These are phyloP conservation scores for Hirsutella rhossiliensis DNA, from an alignment of 2,329 filamentous ascomycete species.

Conservation along the genomic window DNA sequence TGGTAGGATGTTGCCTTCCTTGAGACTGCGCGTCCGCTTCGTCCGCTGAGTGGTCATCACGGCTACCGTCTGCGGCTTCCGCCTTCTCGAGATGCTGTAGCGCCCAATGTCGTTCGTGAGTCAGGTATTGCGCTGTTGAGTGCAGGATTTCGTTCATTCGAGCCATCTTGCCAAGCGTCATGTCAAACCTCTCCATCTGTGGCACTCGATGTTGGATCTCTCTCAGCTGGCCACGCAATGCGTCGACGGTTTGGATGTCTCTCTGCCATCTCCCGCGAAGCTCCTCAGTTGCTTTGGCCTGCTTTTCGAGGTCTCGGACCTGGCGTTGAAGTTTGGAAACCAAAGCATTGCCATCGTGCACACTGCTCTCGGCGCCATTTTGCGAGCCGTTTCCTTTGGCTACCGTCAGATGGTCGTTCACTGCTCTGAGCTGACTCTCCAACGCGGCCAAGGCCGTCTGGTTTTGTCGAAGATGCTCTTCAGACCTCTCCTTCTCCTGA, in stretches of 20 bases:
- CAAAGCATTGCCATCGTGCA: not conserved
- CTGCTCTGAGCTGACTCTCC: constrained; percentile 9
- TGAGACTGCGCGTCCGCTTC: no score
- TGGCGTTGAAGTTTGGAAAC: constrained; percentile 7
- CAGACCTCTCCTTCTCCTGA: constrained; percentile 9
- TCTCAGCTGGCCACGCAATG: constrained; percentile 12
- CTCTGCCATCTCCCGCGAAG: constrained; percentile 14
- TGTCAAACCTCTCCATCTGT: constrained; percentile 12
- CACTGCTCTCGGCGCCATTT: not conserved
- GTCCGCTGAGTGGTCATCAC: no score
- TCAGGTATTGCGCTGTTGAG: constrained; percentile 16
- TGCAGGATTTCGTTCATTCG: constrained; percentile 15
- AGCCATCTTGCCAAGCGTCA: constrained; percentile 13
- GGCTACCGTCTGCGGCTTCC: no score
- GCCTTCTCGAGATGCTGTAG: constrained; percentile 8
- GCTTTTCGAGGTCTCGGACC: constrained; percentile 10
- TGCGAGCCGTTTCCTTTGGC: not conserved
- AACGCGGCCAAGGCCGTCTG: constrained; percentile 6
- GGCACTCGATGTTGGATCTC: constrained; percentile 11
- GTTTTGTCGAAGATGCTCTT: constrained; percentile 5
- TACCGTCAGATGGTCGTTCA: constrained; percentile 7
- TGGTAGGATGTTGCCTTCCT: no score
- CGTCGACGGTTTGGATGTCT: constrained; percentile 15
- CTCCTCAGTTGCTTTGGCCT: constrained; percentile 7
- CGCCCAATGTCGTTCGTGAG: constrained; percentile 17